phyloP scores from a whole-genome alignment of 495 filamentous ascomycete genomes.

The Lentithecium fluviatile region DNA sequence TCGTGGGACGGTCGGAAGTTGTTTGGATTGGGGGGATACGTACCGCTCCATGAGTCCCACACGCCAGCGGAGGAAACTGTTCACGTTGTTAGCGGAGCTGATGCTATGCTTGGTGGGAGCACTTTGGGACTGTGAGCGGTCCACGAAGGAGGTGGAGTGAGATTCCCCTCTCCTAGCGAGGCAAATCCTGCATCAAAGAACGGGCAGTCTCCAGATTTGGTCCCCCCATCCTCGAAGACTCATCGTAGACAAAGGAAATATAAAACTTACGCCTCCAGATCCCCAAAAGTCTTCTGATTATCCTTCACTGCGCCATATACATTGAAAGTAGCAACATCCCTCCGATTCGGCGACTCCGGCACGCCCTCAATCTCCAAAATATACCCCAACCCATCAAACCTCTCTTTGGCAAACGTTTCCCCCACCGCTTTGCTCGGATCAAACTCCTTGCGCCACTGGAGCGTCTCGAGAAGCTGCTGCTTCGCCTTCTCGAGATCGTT shows the following conservation, averaged over 20 bases:
- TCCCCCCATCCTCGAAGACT: too few relatives aligned
- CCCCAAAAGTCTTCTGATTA: slow-evolving; percentile 69
- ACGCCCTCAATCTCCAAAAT: slow-evolving; percentile 49
- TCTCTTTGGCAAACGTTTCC: slow-evolving; percentile 49
- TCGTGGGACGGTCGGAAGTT: too few relatives aligned
- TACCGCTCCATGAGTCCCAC: slow-evolving; percentile 85
- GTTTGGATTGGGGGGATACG: too few relatives aligned
- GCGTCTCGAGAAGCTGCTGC: slow-evolving; percentile 71
- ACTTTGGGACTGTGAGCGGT: too few relatives aligned
- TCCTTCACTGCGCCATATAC: slow-evolving; percentile 76
- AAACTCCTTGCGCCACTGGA: slow-evolving; percentile 74
- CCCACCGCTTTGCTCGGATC: slow-evolving; percentile 50
- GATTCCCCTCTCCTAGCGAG: too few relatives aligned
- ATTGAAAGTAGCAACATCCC: slow-evolving; percentile 70
- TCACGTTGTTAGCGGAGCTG: background rate
- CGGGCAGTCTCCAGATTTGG: too few relatives aligned
- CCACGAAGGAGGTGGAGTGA: background rate
- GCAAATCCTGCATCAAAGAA: too few relatives aligned
- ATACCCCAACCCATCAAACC: slow-evolving; percentile 61
- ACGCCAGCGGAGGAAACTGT: slow-evolving; percentile 80
- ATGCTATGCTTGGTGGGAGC: background rate
- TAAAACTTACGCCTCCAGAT: slow-evolving; percentile 70
- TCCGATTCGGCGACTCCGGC: slow-evolving; percentile 45
- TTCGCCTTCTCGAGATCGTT: slow-evolving; percentile 69
- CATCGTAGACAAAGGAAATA: too few relatives aligned